Evolutionary conservation across 495 filamentous ascomycete species (phyloP).

Genomic region (Venustampulla echinocandica): DNA sequence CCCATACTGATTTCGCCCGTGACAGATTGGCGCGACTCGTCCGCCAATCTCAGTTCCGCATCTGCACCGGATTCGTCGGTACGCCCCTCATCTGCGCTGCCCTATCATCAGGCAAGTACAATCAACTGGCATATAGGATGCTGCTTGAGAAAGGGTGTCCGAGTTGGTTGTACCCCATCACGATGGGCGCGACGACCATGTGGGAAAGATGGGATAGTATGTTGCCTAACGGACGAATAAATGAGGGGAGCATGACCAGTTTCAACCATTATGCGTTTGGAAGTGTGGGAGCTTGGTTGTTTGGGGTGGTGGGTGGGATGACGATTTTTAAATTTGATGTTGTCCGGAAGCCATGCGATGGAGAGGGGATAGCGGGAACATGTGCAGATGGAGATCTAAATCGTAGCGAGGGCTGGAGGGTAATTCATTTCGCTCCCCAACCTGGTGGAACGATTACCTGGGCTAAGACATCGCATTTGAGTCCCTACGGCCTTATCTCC

Average conservation of each 20-base stretch:
- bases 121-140: conserved; percentile 24
- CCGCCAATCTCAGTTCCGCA: conserved; percentile 31
- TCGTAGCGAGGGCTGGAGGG: conserved; percentile 14
- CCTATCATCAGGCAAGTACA: conserved; percentile 29
- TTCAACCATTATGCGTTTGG: conserved; percentile 48
- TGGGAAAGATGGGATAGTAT: conserved; percentile 53
- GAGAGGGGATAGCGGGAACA: conserved; percentile 11
- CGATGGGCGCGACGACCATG: conserved; percentile 40
- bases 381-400: not conserved
- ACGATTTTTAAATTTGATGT: conserved; percentile 48
- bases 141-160: conserved; percentile 25
- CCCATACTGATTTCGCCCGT: conserved; percentile 29
- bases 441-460: conserved; percentile 17
- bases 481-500: conserved; percentile 15
- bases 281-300: conserved; percentile 26
- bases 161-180: conserved; percentile 42
- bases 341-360: conserved; percentile 25
- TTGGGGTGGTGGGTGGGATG: conserved; percentile 33
- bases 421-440: conserved; percentile 8
- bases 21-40: conserved; percentile 32
- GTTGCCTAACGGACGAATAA: conserved; percentile 38
- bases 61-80: conserved; percentile 46
- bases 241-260: conserved; percentile 45
- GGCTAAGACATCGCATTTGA: conserved; percentile 10
- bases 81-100: conserved; percentile 40